Evolutionary conservation across 371 early-diverging fungal genomes (phyloP).

Genomic region (Rhizopus delemar): DNA sequence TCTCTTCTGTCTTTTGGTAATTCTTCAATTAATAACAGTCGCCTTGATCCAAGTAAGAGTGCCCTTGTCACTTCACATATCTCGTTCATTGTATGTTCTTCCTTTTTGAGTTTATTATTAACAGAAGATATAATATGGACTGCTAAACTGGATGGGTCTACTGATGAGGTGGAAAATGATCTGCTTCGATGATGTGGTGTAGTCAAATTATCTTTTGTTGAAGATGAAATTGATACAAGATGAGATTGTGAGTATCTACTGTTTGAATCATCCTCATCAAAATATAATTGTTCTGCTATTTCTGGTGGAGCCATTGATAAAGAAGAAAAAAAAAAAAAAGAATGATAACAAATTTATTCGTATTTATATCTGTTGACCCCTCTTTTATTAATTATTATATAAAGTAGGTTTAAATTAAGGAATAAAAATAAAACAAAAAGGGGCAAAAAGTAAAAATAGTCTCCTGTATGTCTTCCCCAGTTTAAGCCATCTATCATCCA

Average conservation of each 20-base stretch:
- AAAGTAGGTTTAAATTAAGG: conserved; percentile 3
- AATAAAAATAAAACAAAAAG: conserved; percentile 6
- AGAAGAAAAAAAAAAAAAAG: conserved; percentile 8
- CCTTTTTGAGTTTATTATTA: conserved; percentile 35
- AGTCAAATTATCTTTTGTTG: conserved; percentile 26
- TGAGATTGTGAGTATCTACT: conserved; percentile 31
- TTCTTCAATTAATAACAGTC: conserved; percentile 62
- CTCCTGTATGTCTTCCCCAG: neutral
- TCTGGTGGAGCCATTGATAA: conserved; percentile 23
- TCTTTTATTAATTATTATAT: neutral
- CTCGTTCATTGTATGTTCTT: conserved; percentile 26
- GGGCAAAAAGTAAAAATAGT: neutral
- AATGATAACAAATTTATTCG: neutral
- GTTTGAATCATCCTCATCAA: conserved; percentile 14
- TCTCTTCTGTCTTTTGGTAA: conserved; percentile 68
- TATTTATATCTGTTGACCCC: conserved; percentile 4
- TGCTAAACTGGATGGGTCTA: conserved; percentile 33
- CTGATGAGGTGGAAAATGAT: conserved; percentile 28
- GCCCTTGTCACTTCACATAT: conserved; percentile 59
- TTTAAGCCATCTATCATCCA: neutral
- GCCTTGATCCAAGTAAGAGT: conserved; percentile 57
- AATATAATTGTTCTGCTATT: conserved; percentile 16
- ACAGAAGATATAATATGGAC: conserved; percentile 42
- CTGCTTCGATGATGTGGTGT: conserved; percentile 22
- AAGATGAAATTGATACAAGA: conserved; percentile 12